phyloP scores from a whole-genome alignment of 352 stramenopile species.

The Globisporangium sylvaticum region DNA sequence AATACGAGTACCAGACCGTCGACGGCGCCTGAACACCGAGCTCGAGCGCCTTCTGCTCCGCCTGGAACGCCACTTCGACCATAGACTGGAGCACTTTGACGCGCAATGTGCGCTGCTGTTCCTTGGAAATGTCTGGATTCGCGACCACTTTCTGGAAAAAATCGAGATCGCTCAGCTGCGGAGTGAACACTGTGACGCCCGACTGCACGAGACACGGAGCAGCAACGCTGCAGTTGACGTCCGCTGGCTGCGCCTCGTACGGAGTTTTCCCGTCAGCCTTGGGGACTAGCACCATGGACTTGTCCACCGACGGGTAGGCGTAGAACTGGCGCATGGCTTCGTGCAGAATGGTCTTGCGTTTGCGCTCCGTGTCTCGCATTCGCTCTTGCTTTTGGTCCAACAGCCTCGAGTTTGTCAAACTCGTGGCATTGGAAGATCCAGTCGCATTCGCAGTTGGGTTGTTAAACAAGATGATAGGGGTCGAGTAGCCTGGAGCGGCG shows the following conservation, averaged over 20 bases:
- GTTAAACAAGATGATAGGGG: neutral
- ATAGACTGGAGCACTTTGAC: constrained; percentile 30
- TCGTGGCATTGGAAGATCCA: neutral
- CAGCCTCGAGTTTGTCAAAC: neutral
- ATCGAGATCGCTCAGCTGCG: constrained; percentile 22
- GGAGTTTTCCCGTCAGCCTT: neutral
- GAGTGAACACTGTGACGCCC: constrained; percentile 62
- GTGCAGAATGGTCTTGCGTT: constrained; percentile 23
- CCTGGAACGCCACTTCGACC: constrained; percentile 35
- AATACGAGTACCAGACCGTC: constrained; percentile 52
- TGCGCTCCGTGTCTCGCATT: neutral
- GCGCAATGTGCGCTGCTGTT: constrained; percentile 26
- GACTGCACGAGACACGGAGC: constrained; percentile 38
- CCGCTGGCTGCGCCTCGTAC: neutral
- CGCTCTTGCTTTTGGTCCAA: neutral
- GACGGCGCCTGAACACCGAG: constrained; percentile 51
- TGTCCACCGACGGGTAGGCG: constrained; percentile 31
- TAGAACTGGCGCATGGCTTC: constrained; percentile 40
- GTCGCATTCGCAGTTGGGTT: neutral
- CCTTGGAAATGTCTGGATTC: constrained; percentile 1
- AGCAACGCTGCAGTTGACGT: constrained; percentile 22
- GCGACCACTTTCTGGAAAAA: constrained; percentile 26
- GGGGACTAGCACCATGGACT: constrained; percentile 13
- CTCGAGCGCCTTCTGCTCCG: constrained; percentile 32
- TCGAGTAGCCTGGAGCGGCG: neutral